A percentile compares a stretch with the other conserved stretches of the same genome.
Conservation (phyloP, 257 asterid species). For the Solanum megistacrolobum region DNA sequence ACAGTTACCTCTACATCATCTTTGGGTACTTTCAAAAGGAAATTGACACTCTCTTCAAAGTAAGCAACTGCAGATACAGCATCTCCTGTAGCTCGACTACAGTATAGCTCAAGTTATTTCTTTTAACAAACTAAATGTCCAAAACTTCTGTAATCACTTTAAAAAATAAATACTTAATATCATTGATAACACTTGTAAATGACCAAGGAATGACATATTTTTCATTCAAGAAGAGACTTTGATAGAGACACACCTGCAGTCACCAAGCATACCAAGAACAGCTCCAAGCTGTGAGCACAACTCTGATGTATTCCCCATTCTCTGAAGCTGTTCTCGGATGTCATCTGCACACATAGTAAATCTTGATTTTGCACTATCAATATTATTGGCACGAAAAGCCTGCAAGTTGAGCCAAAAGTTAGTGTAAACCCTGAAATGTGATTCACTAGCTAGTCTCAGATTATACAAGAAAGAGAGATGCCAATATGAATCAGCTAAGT, state of each 20-base stretch:
- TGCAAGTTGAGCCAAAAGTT: slow-evolving; percentile 11
- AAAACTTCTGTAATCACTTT: background rate
- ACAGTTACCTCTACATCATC: slow-evolving; percentile 71
- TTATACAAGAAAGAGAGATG: background rate
- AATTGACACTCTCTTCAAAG: slow-evolving; percentile 79
- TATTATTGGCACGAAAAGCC: slow-evolving; percentile 92
- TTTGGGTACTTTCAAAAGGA: slow-evolving; percentile 63
- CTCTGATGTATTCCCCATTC: slow-evolving; percentile 65
- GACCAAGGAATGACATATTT: background rate
- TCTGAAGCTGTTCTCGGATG: slow-evolving; percentile 72
- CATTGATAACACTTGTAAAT: background rate
- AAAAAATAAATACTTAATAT: background rate
- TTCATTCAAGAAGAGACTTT: background rate
- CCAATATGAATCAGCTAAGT: background rate
- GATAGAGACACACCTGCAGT: slow-evolving; percentile 63
- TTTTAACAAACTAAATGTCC: background rate
- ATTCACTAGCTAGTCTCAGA: background rate
- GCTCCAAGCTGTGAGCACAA: slow-evolving; percentile 97
- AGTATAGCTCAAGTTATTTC: background rate
- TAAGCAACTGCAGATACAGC: slow-evolving; percentile 66
- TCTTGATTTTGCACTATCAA: slow-evolving; percentile 90
- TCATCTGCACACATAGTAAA: slow-evolving; percentile 77
- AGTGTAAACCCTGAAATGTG: background rate
- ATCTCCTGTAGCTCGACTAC: slow-evolving; percentile 82
- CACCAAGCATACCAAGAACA: slow-evolving; percentile 95